A percentile compares a stretch with the other conserved stretches of the same genome.
phyloP scores from a whole-genome alignment of 2,329 filamentous ascomycete genomes.

The Fusarium euwallaceae region DNA sequence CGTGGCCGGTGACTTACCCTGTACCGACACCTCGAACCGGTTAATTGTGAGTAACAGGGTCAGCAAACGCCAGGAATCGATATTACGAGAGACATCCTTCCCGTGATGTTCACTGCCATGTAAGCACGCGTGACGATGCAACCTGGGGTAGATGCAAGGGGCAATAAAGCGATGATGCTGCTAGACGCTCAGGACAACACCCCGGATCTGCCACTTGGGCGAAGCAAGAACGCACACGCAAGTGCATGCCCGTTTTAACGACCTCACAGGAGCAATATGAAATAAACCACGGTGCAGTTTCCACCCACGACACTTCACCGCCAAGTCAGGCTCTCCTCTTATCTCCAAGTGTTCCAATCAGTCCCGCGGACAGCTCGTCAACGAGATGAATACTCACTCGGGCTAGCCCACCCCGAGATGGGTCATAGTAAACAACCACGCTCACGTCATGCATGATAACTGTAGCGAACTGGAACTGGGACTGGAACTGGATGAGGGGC shows the following conservation, averaged over 20 bases:
- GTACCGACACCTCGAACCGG: constrained; percentile 16
- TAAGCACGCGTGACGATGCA: neutral
- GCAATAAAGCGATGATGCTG: neutral
- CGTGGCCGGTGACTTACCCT: constrained; percentile 34
- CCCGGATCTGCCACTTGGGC: neutral
- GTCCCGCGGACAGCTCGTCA: neutral
- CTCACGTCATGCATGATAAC: neutral
- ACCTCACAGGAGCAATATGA: neutral
- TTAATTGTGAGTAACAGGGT: constrained; percentile 6
- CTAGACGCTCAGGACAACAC: neutral
- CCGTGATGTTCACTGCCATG: neutral
- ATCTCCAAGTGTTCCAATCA: neutral
- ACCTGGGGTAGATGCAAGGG: neutral
- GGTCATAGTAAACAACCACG: neutral
- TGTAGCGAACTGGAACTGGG: neutral
- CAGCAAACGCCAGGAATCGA: neutral
- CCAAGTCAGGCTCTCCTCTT: neutral
- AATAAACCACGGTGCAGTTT: neutral
- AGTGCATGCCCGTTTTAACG: neutral
- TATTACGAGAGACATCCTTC: neutral
- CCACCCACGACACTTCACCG: neutral
- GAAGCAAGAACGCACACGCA: neutral
- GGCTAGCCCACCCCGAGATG: constrained; percentile 2
- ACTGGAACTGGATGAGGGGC: neutral
- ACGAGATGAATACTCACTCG: neutral